These are phyloP conservation scores for Cladophialophora yegresii DNA, from an alignment of 2,329 filamentous ascomycete genomes.

Conservation along the genomic window DNA sequence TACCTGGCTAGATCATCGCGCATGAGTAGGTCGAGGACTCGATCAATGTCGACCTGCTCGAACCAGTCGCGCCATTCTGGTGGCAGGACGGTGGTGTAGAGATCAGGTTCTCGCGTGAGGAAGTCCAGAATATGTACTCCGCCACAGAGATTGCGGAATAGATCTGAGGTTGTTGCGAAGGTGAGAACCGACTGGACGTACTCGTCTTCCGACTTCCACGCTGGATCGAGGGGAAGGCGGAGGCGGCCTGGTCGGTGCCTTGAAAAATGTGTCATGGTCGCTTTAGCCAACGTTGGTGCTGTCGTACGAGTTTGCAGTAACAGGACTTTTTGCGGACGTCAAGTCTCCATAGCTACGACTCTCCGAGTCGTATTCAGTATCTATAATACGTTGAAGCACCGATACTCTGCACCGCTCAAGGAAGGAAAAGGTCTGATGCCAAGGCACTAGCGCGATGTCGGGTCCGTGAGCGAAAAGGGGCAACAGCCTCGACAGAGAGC, in stretches of 20 bases:
- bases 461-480: not conserved
- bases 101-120: slow-evolving; percentile 78
- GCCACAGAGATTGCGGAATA: slow-evolving; percentile 87
- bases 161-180: slow-evolving; percentile 71
- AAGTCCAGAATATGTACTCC: slow-evolving; percentile 98
- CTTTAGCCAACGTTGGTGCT: not conserved
- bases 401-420: not conserved
- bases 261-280: not conserved
- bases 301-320: not conserved
- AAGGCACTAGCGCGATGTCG: slow-evolving; percentile 2
- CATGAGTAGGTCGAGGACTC: slow-evolving; percentile 78
- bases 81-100: slow-evolving; percentile 77
- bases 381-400: not conserved
- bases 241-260: not conserved
- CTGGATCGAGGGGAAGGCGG: slow-evolving; percentile 67
- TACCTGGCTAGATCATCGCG: slow-evolving; percentile 64
- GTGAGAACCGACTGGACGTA: slow-evolving; percentile 77
- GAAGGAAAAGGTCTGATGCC: slow-evolving; percentile 1
- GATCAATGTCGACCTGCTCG: slow-evolving; percentile 67
- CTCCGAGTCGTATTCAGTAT: not conserved
- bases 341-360: not conserved
- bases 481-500: not conserved
- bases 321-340: not conserved
- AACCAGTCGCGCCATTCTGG: slow-evolving; percentile 82
- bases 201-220: slow-evolving; percentile 70